These are phyloP conservation scores for Heliamphora pulchella DNA, from an alignment of 179 eudicot species.

Conservation along the genomic window DNA sequence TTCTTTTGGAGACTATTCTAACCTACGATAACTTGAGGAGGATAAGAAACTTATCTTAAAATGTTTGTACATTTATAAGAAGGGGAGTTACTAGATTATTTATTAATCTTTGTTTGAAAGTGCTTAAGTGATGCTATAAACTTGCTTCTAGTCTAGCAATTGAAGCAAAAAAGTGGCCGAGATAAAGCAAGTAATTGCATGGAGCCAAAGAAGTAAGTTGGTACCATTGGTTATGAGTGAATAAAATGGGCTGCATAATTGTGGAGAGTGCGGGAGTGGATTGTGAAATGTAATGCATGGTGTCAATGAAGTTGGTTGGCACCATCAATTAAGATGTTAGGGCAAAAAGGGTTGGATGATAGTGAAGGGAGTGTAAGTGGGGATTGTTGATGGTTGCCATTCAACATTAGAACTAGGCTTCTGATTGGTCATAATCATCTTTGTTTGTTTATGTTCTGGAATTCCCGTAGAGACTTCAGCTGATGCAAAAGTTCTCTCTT, in stretches of 20 bases:
- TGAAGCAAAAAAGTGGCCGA: background rate
- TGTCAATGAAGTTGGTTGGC: background rate
- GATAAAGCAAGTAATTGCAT: no score
- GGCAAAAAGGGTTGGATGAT: background rate
- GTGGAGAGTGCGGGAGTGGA: no score
- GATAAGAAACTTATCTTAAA: background rate
- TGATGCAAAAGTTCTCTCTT: background rate
- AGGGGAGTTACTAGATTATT: background rate
- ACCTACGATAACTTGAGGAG: background rate
- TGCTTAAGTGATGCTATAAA: slow-evolving; percentile 11
- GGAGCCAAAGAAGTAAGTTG: no score
- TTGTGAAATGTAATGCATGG: background rate
- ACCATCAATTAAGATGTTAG: background rate
- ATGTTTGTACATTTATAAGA: background rate
- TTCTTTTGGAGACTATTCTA: background rate
- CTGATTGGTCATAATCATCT: background rate
- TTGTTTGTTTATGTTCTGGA: background rate
- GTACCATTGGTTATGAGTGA: no score
- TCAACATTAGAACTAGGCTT: background rate
- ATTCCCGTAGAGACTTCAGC: no score
- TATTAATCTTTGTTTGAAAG: background rate
- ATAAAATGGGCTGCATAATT: no score
- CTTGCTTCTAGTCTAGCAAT: background rate
- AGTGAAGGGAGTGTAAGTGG: background rate
- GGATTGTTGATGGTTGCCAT: background rate